A percentile compares a stretch with the other conserved stretches of the same genome.
phyloP scores from a whole-genome alignment of 768 basidiomycete species.

The Podaxis sp. region DNA sequence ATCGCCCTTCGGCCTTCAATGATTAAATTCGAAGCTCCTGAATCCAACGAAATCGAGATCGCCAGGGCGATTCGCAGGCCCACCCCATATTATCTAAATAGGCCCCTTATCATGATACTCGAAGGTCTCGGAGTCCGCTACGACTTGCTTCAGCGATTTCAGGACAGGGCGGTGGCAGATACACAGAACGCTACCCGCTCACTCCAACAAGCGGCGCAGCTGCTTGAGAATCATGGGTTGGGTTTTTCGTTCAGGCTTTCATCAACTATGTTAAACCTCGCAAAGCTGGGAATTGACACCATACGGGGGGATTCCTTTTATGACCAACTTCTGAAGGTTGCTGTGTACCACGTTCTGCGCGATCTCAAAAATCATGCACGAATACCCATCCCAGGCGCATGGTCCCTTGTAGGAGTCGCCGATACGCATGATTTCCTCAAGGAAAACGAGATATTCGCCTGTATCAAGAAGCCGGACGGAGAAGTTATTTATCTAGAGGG shows the following conservation, averaged over 20 bases:
- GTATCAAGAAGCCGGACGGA: slow-evolving; percentile 43
- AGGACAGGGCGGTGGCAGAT: slow-evolving; percentile 48
- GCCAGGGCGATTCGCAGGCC: slow-evolving; percentile 62
- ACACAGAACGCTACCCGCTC: slow-evolving; percentile 42
- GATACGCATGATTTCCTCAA: slow-evolving; percentile 56
- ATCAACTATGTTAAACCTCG: slow-evolving; percentile 47
- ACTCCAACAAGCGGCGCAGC: slow-evolving; percentile 40
- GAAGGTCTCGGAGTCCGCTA: slow-evolving; percentile 58
- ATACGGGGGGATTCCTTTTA: slow-evolving; percentile 44
- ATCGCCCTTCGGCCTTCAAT: slow-evolving; percentile 58
- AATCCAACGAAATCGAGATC: slow-evolving; percentile 54
- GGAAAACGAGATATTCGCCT: slow-evolving; percentile 61
- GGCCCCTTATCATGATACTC: slow-evolving; percentile 65
- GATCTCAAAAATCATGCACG: slow-evolving; percentile 62
- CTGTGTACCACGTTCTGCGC: slow-evolving; percentile 59
- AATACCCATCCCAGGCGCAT: slow-evolving; percentile 61
- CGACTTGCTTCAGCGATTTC: slow-evolving; percentile 49
- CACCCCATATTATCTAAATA: slow-evolving; percentile 53
- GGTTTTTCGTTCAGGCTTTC: slow-evolving; percentile 55
- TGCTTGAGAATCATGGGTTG: slow-evolving; percentile 57
- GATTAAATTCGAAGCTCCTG: slow-evolving; percentile 61
- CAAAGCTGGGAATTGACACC: slow-evolving; percentile 42
- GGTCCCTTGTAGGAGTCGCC: slow-evolving; percentile 70
- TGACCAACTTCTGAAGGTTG: slow-evolving; percentile 48
- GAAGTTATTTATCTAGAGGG: slow-evolving; percentile 49